Percentiles rank a stretch among this genome's conserved stretches.
phyloP scores from a whole-genome alignment of 1,139 yeast species.

The Saccharomycopsis hybrid region DNA sequence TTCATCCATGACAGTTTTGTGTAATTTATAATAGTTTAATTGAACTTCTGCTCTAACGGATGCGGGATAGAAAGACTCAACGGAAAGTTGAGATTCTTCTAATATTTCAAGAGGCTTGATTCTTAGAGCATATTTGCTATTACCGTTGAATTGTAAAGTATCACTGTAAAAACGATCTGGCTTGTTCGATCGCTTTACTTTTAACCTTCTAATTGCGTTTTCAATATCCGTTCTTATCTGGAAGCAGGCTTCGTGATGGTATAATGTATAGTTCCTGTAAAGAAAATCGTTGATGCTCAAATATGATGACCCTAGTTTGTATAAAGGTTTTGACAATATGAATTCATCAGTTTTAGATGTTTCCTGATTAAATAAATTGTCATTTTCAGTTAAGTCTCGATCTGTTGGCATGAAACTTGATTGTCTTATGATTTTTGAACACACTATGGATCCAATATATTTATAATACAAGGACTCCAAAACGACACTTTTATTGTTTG shows the following conservation, averaged over 20 bases:
- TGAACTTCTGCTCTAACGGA: slow-evolving; percentile 25
- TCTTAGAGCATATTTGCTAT: slow-evolving; percentile 29
- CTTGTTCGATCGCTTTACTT: not conserved
- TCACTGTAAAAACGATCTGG: slow-evolving; percentile 11
- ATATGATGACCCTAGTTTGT: slow-evolving; percentile 28
- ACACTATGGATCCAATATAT: slow-evolving; percentile 6
- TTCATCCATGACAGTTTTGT: slow-evolving; percentile 9
- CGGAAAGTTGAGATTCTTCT: slow-evolving; percentile 26
- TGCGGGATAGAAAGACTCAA: slow-evolving; percentile 25
- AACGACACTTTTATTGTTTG: not conserved
- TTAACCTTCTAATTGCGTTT: slow-evolving; percentile 22
- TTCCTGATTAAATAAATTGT: slow-evolving; percentile 13
- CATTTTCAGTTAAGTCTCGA: not conserved
- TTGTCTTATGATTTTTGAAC: not conserved
- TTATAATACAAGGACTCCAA: slow-evolving; percentile 6
- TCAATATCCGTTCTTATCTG: slow-evolving; percentile 28
- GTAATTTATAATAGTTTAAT: slow-evolving; percentile 25
- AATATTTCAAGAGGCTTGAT: slow-evolving; percentile 25
- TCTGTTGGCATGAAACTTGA: slow-evolving; percentile 1
- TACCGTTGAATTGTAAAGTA: slow-evolving; percentile 25
- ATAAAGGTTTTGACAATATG: slow-evolving; percentile 20
- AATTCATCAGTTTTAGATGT: not conserved
- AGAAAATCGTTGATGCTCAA: slow-evolving; percentile 33
- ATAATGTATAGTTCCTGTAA: slow-evolving; percentile 26
- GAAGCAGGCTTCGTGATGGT: slow-evolving; percentile 24